Evolutionary conservation across 805 yeast species (phyloP), one percentile per base, ranked within the genome.

Genomic region (Komagataella kurtzmanii): DNA sequence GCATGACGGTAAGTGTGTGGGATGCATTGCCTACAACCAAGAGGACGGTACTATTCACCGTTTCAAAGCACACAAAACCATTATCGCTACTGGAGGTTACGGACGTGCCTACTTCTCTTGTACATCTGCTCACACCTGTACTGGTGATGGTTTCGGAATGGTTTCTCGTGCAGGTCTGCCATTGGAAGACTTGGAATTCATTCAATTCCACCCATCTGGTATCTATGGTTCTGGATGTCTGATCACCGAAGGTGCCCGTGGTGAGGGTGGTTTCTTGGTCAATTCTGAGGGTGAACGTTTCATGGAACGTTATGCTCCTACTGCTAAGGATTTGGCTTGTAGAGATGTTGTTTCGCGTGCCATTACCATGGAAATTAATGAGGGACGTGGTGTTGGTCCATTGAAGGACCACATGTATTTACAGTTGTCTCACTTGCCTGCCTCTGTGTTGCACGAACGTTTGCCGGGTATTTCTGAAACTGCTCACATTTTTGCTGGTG

Each of bases 121-220:
- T 79, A 91, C 99, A 57, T 90, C 98, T 54, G 98, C 98, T 50
- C 99, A 91, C 77, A 93, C 99, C 54, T 91, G 99, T 81, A 91
- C 99, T 52, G 99, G 99, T 77, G 99, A 91, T 70, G 99, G 99
- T 69, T 82, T 76, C 65, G 99, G 97, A 59, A 91, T 91, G 99
- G 98, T 89, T 56, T 73, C 97, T 50, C 83, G 99, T 73, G 99
- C 99, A 52, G 99, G 99, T 56, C 81, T 91, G 69, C 99, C 99
- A 54, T 78, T 91, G 65, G 96, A 91, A 74, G 99, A 91, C 73
- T 76, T 91, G 72, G 99, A 91, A 75, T 91, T 91, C 66, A 90
- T 91, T 56, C 99, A 91, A 75, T 91, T 91, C 88, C 99, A 91
- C 72, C 99, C 99, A 52, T 89, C 98, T 23, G 99, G 99, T 80